Evolutionary conservation across 2,329 filamentous ascomycete species (phyloP).

Genomic region (Neoscytalidium dimidiatum): DNA sequence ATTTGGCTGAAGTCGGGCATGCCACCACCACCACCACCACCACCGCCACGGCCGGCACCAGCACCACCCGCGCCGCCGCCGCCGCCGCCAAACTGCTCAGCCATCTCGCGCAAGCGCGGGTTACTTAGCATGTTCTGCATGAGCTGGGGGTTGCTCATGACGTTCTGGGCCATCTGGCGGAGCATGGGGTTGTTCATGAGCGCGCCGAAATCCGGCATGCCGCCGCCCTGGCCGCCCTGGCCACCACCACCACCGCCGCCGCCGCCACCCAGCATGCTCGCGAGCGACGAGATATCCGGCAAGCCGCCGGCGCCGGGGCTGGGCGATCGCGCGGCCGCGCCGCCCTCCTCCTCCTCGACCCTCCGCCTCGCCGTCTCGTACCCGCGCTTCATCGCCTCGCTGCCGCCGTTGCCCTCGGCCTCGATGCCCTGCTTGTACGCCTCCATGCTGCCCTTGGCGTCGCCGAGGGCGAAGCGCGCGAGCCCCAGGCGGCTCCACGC

Average conservation of each 20-base stretch:
- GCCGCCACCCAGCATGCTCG: conserved; percentile 56
- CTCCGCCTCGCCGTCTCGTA: conserved; percentile 89
- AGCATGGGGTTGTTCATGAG: conserved; percentile 99
- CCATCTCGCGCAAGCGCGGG: conserved; percentile 85
- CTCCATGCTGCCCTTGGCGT: conserved; percentile 89
- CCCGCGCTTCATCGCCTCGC: conserved; percentile 96
- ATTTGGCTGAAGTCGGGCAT: conserved; percentile 84
- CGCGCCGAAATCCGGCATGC: conserved; percentile 82
- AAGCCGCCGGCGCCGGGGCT: conserved; percentile 42
- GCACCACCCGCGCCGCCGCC: conserved; percentile 39
- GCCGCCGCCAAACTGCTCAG: conserved; percentile 68
- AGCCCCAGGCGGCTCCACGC: conserved; percentile 94
- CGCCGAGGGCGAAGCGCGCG: conserved; percentile 86
- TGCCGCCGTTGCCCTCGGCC: conserved; percentile 89
- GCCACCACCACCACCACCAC: conserved; percentile 62
- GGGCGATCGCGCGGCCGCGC: conserved; percentile 25
- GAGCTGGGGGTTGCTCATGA: conserved; percentile 96
- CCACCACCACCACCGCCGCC: conserved; percentile 61
- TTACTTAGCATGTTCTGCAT: conserved; percentile 94
- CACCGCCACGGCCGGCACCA: conserved; percentile 32
- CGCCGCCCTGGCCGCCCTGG: conserved; percentile 63
- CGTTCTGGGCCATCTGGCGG: conserved; percentile 90
- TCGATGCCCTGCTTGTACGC: conserved; percentile 93
- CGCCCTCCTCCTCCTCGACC: conserved; percentile 73
- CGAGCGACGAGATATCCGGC: conserved; percentile 43